These are phyloP conservation scores for Trichoderma sp. DNA, from an alignment of 2,329 filamentous ascomycete species.

Conservation along the genomic window DNA sequence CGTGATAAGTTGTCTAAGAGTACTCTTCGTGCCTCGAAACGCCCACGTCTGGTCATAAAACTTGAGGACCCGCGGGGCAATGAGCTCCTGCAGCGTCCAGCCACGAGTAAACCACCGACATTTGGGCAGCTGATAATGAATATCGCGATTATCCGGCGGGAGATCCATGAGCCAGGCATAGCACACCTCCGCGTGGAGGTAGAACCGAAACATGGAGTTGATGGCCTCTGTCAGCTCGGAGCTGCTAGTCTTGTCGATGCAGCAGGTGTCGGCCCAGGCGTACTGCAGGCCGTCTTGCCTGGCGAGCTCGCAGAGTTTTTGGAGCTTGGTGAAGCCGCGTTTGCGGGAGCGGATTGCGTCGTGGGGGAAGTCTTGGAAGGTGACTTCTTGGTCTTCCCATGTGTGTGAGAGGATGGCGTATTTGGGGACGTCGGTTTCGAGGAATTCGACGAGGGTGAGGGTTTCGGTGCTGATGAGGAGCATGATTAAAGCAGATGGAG, in stretches of 20 bases:
- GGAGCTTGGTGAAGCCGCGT: not conserved
- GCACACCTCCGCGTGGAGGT: not conserved
- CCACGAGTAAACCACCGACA: conserved; percentile 23
- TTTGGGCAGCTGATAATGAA: not conserved
- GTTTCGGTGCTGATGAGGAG: not conserved
- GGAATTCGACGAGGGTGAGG: not conserved
- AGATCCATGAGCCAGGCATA: not conserved
- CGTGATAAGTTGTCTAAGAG: not conserved
- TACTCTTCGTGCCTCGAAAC: not conserved
- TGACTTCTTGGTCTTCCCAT: conserved; percentile 22
- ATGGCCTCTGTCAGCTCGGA: conserved; percentile 9
- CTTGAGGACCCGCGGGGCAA: conserved; percentile 30
- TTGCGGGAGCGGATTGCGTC: not conserved
- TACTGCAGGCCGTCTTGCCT: conserved; percentile 2
- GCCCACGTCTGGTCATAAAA: conserved; percentile 27
- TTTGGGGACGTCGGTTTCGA: not conserved
- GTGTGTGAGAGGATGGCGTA: conserved; percentile 25
- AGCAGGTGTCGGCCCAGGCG: conserved; percentile 24
- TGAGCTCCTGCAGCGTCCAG: conserved; percentile 31
- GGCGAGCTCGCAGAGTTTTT: conserved; percentile 7
- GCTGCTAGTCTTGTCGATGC: conserved; percentile 24
- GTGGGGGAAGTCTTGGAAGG: conserved; percentile 11
- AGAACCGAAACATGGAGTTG: not conserved
- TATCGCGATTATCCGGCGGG: not conserved
- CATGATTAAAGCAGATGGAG: not conserved